These are phyloP conservation scores for Spergularia bocconei DNA, from an alignment of 148 eudicot species.

Conservation along the genomic window DNA sequence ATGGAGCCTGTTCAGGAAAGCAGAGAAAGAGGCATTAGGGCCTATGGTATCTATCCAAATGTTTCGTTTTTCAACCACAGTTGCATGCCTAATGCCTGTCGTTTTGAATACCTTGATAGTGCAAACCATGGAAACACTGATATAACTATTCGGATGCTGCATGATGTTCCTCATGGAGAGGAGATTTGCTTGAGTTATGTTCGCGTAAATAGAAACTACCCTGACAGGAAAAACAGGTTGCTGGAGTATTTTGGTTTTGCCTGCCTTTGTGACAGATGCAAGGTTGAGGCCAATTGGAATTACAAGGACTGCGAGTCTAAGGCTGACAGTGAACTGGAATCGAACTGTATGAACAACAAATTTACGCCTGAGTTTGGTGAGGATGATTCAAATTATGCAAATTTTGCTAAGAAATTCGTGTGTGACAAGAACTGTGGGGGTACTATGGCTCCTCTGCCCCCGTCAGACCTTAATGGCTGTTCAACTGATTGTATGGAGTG, in stretches of 20 bases:
- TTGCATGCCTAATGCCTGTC: constrained; percentile 86
- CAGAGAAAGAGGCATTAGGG: constrained; percentile 60
- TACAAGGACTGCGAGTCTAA: background rate
- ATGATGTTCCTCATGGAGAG: constrained; percentile 61
- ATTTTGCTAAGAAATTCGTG: constrained; percentile 69
- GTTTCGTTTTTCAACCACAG: constrained; percentile 86
- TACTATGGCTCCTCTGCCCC: constrained; percentile 78
- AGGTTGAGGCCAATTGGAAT: constrained; percentile 30
- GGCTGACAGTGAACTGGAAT: too few relatives aligned
- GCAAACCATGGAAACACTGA: constrained; percentile 44
- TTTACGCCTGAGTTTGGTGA: constrained; percentile 25
- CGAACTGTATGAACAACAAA: background rate
- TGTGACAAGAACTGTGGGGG: constrained; percentile 69
- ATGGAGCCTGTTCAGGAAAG: constrained; percentile 58
- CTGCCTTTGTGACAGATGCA: constrained; percentile 72
- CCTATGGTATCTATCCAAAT: constrained; percentile 69
- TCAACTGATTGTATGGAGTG: constrained; percentile 57
- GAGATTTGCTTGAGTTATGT: constrained; percentile 83
- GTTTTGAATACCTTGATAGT: constrained; percentile 73
- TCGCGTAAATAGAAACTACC: constrained; percentile 52
- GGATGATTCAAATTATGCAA: constrained; percentile 55
- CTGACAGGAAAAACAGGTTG: constrained; percentile 57
- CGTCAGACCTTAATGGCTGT: constrained; percentile 24
- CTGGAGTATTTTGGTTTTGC: constrained; percentile 64
- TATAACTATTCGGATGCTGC: constrained; percentile 60